Conservation (phyloP, 1,284 basidiomycete species). For the Veloporphyrellus conicus region DNA sequence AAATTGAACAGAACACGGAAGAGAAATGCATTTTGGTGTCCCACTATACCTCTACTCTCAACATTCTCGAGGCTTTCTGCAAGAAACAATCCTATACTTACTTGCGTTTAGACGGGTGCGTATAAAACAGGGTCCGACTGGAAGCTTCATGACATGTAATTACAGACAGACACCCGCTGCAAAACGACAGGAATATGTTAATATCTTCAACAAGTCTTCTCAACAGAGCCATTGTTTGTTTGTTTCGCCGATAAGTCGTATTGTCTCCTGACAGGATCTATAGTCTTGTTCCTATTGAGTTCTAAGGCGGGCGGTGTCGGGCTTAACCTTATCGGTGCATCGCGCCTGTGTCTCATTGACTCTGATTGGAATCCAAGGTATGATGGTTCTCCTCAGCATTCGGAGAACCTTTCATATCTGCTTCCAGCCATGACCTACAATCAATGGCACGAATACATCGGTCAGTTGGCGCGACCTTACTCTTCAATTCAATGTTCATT, state of each 20-base stretch:
- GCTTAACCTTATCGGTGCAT: constrained; percentile 88
- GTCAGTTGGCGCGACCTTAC: constrained; percentile 39
- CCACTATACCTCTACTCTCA: constrained; percentile 87
- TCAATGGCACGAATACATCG: constrained; percentile 97
- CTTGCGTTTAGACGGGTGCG: constrained; percentile 85
- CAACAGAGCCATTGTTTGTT: constrained; percentile 64
- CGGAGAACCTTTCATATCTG: neutral
- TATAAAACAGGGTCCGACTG: neutral
- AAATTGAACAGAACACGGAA: constrained; percentile 61
- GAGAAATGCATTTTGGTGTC: constrained; percentile 94
- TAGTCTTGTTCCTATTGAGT: constrained; percentile 89
- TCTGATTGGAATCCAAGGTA: constrained; percentile 96
- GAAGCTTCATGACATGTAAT: constrained; percentile 1
- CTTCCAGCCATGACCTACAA: constrained; percentile 79
- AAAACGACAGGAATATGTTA: constrained; percentile 82
- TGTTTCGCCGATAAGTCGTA: neutral
- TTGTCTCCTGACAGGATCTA: constrained; percentile 12
- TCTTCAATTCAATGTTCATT: constrained; percentile 4
- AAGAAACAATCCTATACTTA: constrained; percentile 73
- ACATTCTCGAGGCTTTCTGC: constrained; percentile 87
- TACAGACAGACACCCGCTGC: constrained; percentile 71
- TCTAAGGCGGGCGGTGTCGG: constrained; percentile 96
- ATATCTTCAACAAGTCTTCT: constrained; percentile 73
- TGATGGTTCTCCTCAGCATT: constrained; percentile 4
- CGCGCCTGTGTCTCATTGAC: constrained; percentile 79